Conservation (phyloP, 208 protist genomes). For the Acanthamoeba triangularis region DNA sequence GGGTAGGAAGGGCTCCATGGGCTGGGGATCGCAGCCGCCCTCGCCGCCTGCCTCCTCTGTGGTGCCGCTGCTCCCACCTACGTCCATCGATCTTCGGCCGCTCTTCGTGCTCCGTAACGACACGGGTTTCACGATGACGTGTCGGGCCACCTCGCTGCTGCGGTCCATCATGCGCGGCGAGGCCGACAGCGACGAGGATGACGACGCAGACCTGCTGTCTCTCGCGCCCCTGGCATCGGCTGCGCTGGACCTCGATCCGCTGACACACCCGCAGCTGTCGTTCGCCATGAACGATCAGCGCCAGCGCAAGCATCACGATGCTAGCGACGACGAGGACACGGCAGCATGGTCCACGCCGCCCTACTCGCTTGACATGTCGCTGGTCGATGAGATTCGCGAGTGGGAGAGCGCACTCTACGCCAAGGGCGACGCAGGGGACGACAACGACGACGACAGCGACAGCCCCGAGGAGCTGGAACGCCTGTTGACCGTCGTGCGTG, state of each 20-base stretch:
- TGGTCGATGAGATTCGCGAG: slow-evolving; percentile 38
- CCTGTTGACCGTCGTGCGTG: background rate
- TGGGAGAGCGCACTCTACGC: slow-evolving; percentile 39
- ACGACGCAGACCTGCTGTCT: background rate
- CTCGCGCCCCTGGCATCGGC: background rate
- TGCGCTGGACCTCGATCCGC: slow-evolving; percentile 38
- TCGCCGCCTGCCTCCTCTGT: background rate
- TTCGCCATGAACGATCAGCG: background rate
- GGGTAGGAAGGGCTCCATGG: background rate
- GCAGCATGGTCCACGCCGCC: background rate
- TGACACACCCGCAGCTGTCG: slow-evolving; percentile 11
- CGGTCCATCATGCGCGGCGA: background rate
- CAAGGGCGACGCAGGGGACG: background rate
- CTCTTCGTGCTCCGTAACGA: slow-evolving; percentile 30
- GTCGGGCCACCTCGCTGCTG: background rate
- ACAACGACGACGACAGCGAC: background rate
- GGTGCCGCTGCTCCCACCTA: background rate
- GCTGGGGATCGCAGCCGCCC: background rate
- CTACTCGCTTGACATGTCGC: slow-evolving; percentile 37
- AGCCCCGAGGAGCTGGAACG: background rate
- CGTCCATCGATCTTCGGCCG: background rate
- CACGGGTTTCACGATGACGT: background rate
- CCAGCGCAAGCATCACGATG: background rate
- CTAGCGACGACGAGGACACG: background rate
- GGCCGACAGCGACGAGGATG: background rate